These are phyloP conservation scores for Fusarium sp. DNA, from an alignment of 2,329 filamentous ascomycete species.

Conservation along the genomic window DNA sequence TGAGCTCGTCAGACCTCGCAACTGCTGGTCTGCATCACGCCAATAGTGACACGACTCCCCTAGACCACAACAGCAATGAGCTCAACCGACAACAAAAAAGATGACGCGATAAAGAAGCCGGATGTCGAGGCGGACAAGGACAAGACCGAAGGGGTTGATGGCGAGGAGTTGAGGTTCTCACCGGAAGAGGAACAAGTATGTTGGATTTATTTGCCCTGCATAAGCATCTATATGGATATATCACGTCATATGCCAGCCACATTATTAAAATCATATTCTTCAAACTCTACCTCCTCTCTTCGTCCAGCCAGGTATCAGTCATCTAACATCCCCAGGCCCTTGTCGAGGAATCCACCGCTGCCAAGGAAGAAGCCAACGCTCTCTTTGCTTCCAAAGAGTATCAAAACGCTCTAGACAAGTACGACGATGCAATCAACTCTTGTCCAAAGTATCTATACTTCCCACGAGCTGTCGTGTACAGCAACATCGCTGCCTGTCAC, in stretches of 20 bases:
- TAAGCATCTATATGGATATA: not conserved
- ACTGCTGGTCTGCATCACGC: not conserved
- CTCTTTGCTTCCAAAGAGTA: conserved; percentile 81
- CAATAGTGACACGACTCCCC: not conserved
- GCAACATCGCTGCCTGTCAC: conserved; percentile 91
- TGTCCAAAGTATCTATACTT: conserved; percentile 90
- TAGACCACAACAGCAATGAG: conserved; percentile 1
- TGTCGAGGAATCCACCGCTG: conserved; percentile 75
- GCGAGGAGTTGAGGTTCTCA: conserved; percentile 56
- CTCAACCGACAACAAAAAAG: conserved; percentile 4
- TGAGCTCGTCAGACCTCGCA: not conserved
- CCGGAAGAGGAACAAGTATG: conserved; percentile 69
- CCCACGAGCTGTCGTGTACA: conserved; percentile 86
- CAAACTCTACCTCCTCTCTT: not conserved
- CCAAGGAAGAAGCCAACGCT: conserved; percentile 81
- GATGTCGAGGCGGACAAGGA: not conserved
- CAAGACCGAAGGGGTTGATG: conserved; percentile 15
- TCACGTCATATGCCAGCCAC: not conserved
- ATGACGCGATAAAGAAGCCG: not conserved
- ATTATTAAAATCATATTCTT: not conserved
- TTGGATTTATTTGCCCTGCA: conserved; percentile 5
- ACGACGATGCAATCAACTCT: conserved; percentile 81
- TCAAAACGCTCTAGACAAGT: conserved; percentile 82
- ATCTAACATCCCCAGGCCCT: conserved; percentile 64
- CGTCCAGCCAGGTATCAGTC: not conserved